phyloP scores from a whole-genome alignment of 805 yeast genomes.

The Aciculoconidium aculeatum region DNA sequence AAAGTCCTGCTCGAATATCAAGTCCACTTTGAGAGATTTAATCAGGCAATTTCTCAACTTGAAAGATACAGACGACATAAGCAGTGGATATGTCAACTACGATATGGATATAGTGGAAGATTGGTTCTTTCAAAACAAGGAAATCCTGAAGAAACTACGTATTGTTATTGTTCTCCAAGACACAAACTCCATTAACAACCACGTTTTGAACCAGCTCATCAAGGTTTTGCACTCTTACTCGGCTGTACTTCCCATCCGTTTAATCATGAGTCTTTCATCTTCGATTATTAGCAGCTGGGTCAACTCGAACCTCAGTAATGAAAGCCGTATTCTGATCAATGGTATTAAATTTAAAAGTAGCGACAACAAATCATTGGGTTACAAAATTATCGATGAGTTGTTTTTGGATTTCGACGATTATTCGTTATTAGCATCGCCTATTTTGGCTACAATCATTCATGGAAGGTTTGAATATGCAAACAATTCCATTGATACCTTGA shows the following conservation, averaged over 20 bases:
- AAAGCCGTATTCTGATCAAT: constrained; percentile 20
- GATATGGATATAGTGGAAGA: constrained; percentile 32
- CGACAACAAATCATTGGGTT: constrained; percentile 28
- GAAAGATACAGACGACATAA: constrained; percentile 5
- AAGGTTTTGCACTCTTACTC: constrained; percentile 24
- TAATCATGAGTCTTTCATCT: constrained; percentile 33
- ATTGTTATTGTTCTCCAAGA: constrained; percentile 32
- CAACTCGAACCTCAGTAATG: constrained; percentile 25
- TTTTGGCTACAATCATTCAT: constrained; percentile 22
- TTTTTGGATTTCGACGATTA: constrained; percentile 18
- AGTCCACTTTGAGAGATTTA: constrained; percentile 27
- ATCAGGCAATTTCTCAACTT: constrained; percentile 24
- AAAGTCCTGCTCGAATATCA: constrained; percentile 28
- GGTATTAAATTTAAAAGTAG: constrained; percentile 28
- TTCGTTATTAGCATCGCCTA: constrained; percentile 13
- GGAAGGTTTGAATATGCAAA: constrained; percentile 32
- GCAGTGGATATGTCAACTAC: constrained; percentile 17
- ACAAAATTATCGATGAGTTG: constrained; percentile 26
- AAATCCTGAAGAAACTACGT: constrained; percentile 8
- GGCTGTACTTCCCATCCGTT: constrained; percentile 22
- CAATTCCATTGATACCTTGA: constrained; percentile 35
- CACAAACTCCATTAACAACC: constrained; percentile 28
- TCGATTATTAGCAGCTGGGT: constrained; percentile 34
- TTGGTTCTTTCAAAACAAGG: constrained; percentile 19
- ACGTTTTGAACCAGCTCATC: constrained; percentile 30